A percentile compares a stretch with the other conserved stretches of the same genome.
These are phyloP conservation scores for Solanum sejunctum DNA, from an alignment of 257 asterid species.

Conservation along the genomic window DNA sequence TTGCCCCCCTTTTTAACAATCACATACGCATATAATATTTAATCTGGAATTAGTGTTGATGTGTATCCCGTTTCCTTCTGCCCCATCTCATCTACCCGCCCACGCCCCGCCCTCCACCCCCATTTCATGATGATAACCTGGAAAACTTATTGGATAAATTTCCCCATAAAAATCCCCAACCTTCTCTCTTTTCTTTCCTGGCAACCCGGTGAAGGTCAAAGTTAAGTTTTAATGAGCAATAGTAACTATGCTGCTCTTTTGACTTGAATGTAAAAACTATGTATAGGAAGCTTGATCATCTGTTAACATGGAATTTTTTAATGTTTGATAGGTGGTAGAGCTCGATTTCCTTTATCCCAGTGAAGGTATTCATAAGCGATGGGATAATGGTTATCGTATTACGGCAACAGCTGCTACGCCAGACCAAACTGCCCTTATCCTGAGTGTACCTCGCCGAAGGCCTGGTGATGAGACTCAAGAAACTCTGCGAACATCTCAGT, in stretches of 20 bases:
- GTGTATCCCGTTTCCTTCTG: background rate
- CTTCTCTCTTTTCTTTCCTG: background rate
- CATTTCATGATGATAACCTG: background rate
- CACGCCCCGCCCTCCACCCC: too few species aligned
- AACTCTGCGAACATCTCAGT: slow-evolving; percentile 34
- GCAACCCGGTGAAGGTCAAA: background rate
- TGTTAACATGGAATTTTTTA: background rate
- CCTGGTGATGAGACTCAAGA: slow-evolving; percentile 31
- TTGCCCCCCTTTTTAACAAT: background rate
- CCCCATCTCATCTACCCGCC: background rate
- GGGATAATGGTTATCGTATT: slow-evolving; percentile 35
- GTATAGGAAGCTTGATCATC: background rate
- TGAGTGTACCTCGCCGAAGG: slow-evolving; percentile 33
- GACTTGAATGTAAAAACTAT: background rate
- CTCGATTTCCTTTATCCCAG: slow-evolving; percentile 41
- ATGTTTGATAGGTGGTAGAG: slow-evolving; percentile 30
- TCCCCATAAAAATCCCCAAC: background rate
- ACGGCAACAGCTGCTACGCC: slow-evolving; percentile 33
- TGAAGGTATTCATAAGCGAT: slow-evolving; percentile 36
- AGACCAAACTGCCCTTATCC: slow-evolving; percentile 38
- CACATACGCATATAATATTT: background rate
- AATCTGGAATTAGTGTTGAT: background rate
- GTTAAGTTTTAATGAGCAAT: background rate
- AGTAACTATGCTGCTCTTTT: background rate
- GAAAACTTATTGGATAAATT: background rate